A percentile compares a stretch with the other conserved stretches of the same genome.
Conservation (phyloP, 495 filamentous ascomycete species). For the Talaromyces trachyspermus region DNA sequence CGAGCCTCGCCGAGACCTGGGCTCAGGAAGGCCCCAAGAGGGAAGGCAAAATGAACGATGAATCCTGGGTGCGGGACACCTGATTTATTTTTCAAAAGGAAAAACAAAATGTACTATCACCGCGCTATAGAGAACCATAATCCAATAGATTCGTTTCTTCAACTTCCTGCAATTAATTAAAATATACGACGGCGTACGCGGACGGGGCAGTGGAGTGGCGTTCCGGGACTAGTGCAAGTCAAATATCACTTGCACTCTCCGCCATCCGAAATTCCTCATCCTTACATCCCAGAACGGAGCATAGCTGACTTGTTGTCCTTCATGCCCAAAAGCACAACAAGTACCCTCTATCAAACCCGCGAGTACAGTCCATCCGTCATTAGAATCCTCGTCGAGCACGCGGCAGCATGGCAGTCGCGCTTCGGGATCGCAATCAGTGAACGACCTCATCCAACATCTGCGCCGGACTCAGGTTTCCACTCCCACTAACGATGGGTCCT, state of each 20-base stretch:
- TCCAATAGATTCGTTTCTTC: too few species aligned
- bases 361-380: constrained; percentile 32
- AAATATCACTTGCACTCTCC: too few species aligned
- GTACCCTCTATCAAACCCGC: constrained; percentile 24
- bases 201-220: too few species aligned
- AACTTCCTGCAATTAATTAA: too few species aligned
- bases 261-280: too few species aligned
- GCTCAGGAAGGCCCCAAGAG: constrained; percentile 43
- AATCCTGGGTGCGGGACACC: constrained; percentile 55
- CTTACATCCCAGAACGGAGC: not conserved
- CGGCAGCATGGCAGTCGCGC: constrained; percentile 23
- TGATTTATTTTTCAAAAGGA: too few species aligned
- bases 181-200: too few species aligned
- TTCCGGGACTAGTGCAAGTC: too few species aligned
- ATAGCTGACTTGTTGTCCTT: constrained; percentile 11
- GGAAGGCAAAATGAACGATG: constrained; percentile 57
- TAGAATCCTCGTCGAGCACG: constrained; percentile 18
- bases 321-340: constrained; percentile 44
- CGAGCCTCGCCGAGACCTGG: constrained; percentile 58
- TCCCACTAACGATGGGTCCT: constrained; percentile 13
- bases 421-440: constrained; percentile 30
- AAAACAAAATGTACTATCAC: too few species aligned
- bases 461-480: constrained; percentile 36
- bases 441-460: constrained; percentile 42
- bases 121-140: too few species aligned